A percentile compares a stretch with the other conserved stretches of the same genome.
Conservation (phyloP, 495 filamentous ascomycete species). For the Neurospora sp. region DNA sequence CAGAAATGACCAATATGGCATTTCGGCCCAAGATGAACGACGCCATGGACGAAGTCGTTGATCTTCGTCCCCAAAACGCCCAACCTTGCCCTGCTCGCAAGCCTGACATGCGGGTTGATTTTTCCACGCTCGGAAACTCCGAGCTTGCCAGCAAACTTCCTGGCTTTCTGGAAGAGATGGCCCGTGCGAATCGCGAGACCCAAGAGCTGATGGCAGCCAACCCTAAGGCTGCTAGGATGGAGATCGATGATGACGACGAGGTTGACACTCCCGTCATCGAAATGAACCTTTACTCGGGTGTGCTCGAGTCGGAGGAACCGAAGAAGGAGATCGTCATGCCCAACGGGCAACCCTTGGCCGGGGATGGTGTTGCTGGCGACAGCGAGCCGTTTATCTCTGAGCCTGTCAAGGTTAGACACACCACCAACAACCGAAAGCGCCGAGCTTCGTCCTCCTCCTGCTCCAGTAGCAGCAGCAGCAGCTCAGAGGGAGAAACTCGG, state of each 20-base stretch:
- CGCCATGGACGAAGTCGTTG: conserved; percentile 16
- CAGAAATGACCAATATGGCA: not conserved
- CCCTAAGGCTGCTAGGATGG: conserved; percentile 10
- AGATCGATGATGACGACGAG: conserved; percentile 13
- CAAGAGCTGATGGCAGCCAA: conserved; percentile 14
- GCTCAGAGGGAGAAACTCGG: conserved; percentile 4
- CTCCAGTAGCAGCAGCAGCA: conserved; percentile 2
- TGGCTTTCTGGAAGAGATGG: conserved; percentile 20
- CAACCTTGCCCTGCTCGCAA: conserved; percentile 1
- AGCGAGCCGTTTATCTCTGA: not conserved
- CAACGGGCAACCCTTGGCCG: not conserved
- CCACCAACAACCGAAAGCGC: conserved; percentile 11
- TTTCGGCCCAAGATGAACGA: conserved; percentile 2
- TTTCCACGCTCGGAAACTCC: conserved; percentile 11
- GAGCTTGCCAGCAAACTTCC: conserved; percentile 15
- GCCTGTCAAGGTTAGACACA: not conserved
- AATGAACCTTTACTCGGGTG: conserved; percentile 14
- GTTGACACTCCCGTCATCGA: conserved; percentile 10
- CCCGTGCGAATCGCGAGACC: conserved; percentile 16
- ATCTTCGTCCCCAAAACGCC: conserved; percentile 6
- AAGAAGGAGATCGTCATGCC: not conserved
- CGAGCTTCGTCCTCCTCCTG: conserved; percentile 4
- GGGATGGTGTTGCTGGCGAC: not conserved
- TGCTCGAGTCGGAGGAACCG: conserved; percentile 10
- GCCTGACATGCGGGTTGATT: conserved; percentile 18